These are phyloP conservation scores for Phaeodactylum tricornutum DNA, from an alignment of 108 stramenopile genomes.

Conservation along the genomic window DNA sequence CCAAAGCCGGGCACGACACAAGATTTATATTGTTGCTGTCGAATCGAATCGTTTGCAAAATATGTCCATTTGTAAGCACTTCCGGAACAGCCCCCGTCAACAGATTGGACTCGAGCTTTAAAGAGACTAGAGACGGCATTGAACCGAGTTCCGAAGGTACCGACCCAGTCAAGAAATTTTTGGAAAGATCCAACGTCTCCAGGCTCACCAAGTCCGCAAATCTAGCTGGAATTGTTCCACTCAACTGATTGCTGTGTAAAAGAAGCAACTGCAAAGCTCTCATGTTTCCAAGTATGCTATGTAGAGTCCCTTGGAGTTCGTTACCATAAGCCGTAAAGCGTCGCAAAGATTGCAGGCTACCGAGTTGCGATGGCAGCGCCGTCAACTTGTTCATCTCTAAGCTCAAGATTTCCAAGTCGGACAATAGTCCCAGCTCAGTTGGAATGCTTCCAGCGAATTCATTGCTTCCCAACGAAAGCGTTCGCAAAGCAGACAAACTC, in stretches of 20 bases:
- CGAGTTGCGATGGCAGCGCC: too few species aligned
- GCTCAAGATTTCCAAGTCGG: not conserved
- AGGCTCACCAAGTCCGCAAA: slow-evolving; percentile 27
- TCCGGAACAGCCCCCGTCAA: slow-evolving; percentile 14
- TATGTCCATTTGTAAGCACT: too few species aligned
- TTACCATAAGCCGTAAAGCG: too few species aligned
- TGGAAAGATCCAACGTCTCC: slow-evolving; percentile 4
- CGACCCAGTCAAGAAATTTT: slow-evolving; percentile 1
- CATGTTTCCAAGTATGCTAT: too few species aligned
- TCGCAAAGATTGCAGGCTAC: too few species aligned
- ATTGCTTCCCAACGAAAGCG: not conserved
- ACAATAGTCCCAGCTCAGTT: not conserved
- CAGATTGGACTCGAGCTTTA: slow-evolving; percentile 8
- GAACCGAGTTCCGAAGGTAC: slow-evolving; percentile 10
- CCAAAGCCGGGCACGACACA: not conserved
- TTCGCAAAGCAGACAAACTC: not conserved
- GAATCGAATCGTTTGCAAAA: too few species aligned
- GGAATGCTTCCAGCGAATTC: slow-evolving; percentile 5
- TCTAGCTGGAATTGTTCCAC: slow-evolving; percentile 37
- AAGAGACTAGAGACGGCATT: not conserved
- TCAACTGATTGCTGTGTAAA: slow-evolving; percentile 33
- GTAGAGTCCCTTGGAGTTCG: too few species aligned
- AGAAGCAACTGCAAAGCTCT: not conserved
- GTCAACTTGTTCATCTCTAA: not conserved
- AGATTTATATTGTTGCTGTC: too few species aligned